Base-by-base conservation (phyloP, 1,139 yeast species). In the Arxiozyma slooffiae region DNA sequence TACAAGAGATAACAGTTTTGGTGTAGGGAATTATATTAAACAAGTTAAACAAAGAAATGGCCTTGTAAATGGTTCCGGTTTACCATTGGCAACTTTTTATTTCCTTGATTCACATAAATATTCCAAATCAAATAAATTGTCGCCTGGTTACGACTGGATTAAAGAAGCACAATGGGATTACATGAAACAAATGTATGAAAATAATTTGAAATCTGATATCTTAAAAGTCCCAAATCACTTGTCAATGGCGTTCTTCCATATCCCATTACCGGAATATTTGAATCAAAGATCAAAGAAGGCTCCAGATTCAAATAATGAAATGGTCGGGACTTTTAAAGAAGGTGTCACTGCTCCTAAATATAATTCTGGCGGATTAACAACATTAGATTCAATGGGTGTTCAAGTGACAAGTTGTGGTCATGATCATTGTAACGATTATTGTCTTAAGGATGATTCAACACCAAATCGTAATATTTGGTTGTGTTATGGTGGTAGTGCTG, bases 351-450 rank as follows among this genome's bases (percentile, higher is more conserved):
- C 95, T 0, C 94, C 97, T 4, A 71, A 69, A 38, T 76, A 78
- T 63, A 84, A 87, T 62, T 72, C 88, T 0, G 82, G 82, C 8
- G 84, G 85, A 44, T 70, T 90, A 48, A 69, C 74, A 9, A 69
- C 77, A 0, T 70, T 92, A 24, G 76, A 76, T 4, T 70, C 75
- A 8, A 57, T 85, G 7, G 94, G 92, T 0, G 90, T 90, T 0
- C 70, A 77, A 34, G 86, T 85, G 0, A 78, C 81, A 0, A 75
- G 85, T 50, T 95, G 86, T 9, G 97, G 98, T 0, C 98, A 92
- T 66, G 97, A 92, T 62, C 97, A 92, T 63, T 85, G 88, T 58
- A 92, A 92, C 64, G 97, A 92, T 63, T 92, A 78, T 64, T 92
- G 98, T 67, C 69, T 85, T 43, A 69, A 72, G 49, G 66, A 64